phyloP scores from a whole-genome alignment of 495 filamentous ascomycete genomes.

The Neurospora sp. region DNA sequence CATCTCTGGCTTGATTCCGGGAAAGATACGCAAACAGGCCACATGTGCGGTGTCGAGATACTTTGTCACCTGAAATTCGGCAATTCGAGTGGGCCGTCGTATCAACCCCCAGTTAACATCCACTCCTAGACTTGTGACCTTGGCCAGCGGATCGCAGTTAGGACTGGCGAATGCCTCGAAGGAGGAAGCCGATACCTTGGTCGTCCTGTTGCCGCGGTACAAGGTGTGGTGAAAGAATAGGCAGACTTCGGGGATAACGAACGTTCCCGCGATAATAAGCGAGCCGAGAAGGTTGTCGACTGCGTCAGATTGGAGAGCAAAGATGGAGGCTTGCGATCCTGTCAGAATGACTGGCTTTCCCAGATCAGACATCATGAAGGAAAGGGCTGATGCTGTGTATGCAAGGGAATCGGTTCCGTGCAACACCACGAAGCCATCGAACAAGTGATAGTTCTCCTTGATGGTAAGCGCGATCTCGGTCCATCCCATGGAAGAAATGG shows the following conservation, averaged over 20 bases:
- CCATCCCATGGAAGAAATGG: constrained; percentile 87
- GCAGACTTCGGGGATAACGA: constrained; percentile 92
- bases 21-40: constrained; percentile 88
- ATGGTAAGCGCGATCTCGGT: constrained; percentile 66
- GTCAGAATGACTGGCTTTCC: constrained; percentile 90
- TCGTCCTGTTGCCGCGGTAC: constrained; percentile 84
- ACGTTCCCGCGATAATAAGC: constrained; percentile 89
- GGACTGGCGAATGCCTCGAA: constrained; percentile 84
- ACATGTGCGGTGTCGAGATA: constrained; percentile 81
- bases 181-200: constrained; percentile 78
- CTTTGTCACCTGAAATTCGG: constrained; percentile 66
- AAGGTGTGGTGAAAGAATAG: constrained; percentile 91
- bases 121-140: constrained; percentile 68
- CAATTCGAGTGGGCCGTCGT: constrained; percentile 59
- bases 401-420: constrained; percentile 92
- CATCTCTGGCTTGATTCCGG: constrained; percentile 92
- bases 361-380: constrained; percentile 88
- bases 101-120: constrained; percentile 79
- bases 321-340: constrained; percentile 86
- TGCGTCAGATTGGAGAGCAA: constrained; percentile 86
- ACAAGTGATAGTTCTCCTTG: constrained; percentile 74
- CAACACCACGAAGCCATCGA: constrained; percentile 91
- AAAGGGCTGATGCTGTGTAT: constrained; percentile 84
- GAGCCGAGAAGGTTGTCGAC: constrained; percentile 92
- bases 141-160: constrained; percentile 71